phyloP scores from a whole-genome alignment of 1,139 yeast genomes.

The Taphrina populina region DNA sequence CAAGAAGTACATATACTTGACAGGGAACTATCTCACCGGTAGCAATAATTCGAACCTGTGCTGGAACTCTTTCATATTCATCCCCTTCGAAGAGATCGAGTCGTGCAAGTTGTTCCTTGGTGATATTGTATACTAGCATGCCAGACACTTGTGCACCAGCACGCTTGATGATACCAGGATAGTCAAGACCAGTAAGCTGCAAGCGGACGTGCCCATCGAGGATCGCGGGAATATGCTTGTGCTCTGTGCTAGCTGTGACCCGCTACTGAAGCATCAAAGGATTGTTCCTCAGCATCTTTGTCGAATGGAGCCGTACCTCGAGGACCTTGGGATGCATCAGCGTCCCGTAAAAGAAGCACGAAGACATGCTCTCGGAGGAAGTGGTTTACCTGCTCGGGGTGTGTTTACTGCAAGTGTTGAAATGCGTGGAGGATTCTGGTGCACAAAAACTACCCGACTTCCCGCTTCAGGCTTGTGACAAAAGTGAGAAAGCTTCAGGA shows the following conservation, averaged over 20 bases:
- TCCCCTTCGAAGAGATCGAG: constrained; percentile 33
- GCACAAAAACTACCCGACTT: too few relatives aligned
- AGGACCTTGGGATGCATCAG: constrained; percentile 32
- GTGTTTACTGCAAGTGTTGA: too few relatives aligned
- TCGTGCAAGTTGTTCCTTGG: neutral
- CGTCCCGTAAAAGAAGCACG: constrained; percentile 34
- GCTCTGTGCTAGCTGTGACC: neutral
- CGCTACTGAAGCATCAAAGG: neutral
- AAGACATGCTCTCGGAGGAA: too few relatives aligned
- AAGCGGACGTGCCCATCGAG: constrained; percentile 21
- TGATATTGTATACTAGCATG: constrained; percentile 9
- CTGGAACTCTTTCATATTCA: constrained; percentile 16
- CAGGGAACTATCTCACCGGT: neutral
- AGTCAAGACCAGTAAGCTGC: constrained; percentile 20
- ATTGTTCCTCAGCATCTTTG: neutral
- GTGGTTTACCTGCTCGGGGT: too few relatives aligned
- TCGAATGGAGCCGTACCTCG: constrained; percentile 5
- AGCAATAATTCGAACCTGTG: neutral
- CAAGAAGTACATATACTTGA: constrained; percentile 14
- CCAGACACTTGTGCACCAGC: constrained; percentile 13
- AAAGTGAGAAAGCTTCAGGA: too few relatives aligned
- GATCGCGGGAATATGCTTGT: neutral
- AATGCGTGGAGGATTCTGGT: too few relatives aligned
- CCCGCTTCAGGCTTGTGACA: too few relatives aligned
- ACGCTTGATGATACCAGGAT: constrained; percentile 22